These are phyloP conservation scores for Blastocrithidia nonstop DNA, from an alignment of 208 protist genomes.

Conservation along the genomic window DNA sequence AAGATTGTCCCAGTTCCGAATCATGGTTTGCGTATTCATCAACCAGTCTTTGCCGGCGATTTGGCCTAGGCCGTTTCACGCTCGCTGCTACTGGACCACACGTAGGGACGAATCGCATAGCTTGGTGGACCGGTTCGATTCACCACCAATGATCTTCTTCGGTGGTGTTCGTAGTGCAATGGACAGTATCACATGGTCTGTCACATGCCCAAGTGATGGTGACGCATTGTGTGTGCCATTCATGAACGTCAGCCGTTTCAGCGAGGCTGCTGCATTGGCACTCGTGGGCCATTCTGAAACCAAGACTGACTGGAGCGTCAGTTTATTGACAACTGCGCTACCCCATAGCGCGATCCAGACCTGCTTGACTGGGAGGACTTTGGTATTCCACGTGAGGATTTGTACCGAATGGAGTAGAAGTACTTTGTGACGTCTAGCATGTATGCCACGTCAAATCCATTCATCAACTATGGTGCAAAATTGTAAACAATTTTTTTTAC, in stretches of 20 bases:
- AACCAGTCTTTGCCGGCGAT: conserved; percentile 83
- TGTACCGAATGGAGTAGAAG: conserved; percentile 84
- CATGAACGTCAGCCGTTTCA: conserved; percentile 70
- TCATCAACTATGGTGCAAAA: conserved; percentile 46
- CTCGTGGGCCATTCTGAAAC: conserved; percentile 63
- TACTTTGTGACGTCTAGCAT: conserved; percentile 81
- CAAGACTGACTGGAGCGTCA: conserved; percentile 81
- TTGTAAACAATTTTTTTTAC: conserved; percentile 22
- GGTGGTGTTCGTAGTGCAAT: conserved; percentile 80
- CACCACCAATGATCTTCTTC: conserved; percentile 77
- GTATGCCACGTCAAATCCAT: conserved; percentile 58
- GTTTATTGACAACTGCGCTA: conserved; percentile 81
- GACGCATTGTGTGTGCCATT: conserved; percentile 37
- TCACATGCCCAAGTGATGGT: conserved; percentile 60
- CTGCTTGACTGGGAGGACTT: conserved; percentile 86
- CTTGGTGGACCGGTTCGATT: conserved; percentile 82
- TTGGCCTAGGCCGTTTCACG: conserved; percentile 65
- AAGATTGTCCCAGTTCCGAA: conserved; percentile 82
- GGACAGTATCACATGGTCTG: conserved; percentile 41
- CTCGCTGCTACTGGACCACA: conserved; percentile 77
- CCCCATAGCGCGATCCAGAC: conserved; percentile 76
- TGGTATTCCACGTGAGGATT: conserved; percentile 78
- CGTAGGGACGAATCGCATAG: conserved; percentile 81
- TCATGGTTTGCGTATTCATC: conserved; percentile 68
- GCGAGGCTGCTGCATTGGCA: conserved; percentile 53